Evolutionary conservation across 2,329 filamentous ascomycete species (phyloP), one percentile per base, ranked within the genome.

Genomic region (Penicillium glabrum): DNA sequence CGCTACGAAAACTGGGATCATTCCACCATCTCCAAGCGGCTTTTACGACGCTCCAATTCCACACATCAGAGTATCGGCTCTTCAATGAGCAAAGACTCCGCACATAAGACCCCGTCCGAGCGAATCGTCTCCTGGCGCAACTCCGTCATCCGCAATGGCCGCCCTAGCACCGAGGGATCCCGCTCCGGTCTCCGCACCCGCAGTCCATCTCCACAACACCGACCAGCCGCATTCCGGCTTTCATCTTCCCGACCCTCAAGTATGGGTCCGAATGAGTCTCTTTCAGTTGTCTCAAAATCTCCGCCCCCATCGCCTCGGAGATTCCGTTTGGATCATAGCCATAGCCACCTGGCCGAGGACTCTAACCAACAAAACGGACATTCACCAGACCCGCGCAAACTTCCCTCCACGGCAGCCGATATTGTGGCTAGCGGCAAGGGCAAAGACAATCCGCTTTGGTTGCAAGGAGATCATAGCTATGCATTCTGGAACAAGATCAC

Each of bases 91-190:
- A 75, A 72, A 46, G 74, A 77, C 49, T 79, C 70, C 14, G 66
- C 60, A 61, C 77, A 71, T 58, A 78, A 72, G 61, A 83, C 83
- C 3, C 78, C 81, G 0, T 81, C 88, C 1, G 93, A 98, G 61
- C 85, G 90, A 16, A 97, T 97, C 62, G 82, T 96, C 62, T 89
- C 86, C 49, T 99, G 93, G 93, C 86, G 93, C 3, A 91, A 96
- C 63, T 83, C 83, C 13, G 82, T 90, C 54, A 77, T 79, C 16
- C 80, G 81, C 54, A 80, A 80, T 5, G 81, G 80, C 58, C 80
- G 77, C 45, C 66, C 76, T 33, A 81, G 76, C 58, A 72, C 80
- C n/a, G 80, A 83, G 29, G 75, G 68, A 26, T 68, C 69, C 9
- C 72, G 70, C 43, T 60, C 57, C 33, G 65, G 66, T 3, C 67